A percentile compares a stretch with the other conserved stretches of the same genome.
phyloP scores from a whole-genome alignment of 202 grass and related monocot species.

The Hordeum pubiflorum region DNA sequence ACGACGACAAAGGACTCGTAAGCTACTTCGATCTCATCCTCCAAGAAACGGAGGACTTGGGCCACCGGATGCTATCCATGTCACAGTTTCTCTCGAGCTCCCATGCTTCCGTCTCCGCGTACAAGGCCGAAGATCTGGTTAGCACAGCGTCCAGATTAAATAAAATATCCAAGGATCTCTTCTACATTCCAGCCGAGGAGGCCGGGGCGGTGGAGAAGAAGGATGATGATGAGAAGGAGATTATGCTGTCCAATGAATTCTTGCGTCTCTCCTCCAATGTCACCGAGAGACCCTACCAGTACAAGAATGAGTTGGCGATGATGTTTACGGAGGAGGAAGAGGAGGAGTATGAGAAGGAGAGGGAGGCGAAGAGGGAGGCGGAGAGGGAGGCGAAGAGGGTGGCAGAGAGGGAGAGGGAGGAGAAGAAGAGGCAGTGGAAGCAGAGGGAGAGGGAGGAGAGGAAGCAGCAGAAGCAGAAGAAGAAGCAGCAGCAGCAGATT shows the following conservation, averaged over 20 bases:
- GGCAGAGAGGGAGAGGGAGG: too few species aligned
- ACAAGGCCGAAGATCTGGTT: neutral
- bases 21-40: neutral
- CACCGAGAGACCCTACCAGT: neutral
- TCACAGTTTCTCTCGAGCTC: neutral
- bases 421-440: too few species aligned
- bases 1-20: neutral
- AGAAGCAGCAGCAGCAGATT: neutral
- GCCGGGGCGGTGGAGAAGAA: neutral
- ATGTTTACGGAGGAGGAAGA: neutral
- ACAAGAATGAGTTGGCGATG: neutral
- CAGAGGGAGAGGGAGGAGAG: neutral
- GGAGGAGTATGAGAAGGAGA: neutral
- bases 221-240: neutral
- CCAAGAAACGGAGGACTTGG: neutral
- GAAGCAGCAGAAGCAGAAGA: neutral
- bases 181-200: neutral
- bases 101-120: neutral
- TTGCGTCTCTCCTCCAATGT: neutral
- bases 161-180: neutral
- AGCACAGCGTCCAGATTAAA: too few species aligned
- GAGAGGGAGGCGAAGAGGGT: too few species aligned
- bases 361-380: too few species aligned
- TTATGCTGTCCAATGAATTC: neutral
- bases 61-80: neutral